Conservation (phyloP, 768 basidiomycete genomes). For the Mycena amicta region DNA sequence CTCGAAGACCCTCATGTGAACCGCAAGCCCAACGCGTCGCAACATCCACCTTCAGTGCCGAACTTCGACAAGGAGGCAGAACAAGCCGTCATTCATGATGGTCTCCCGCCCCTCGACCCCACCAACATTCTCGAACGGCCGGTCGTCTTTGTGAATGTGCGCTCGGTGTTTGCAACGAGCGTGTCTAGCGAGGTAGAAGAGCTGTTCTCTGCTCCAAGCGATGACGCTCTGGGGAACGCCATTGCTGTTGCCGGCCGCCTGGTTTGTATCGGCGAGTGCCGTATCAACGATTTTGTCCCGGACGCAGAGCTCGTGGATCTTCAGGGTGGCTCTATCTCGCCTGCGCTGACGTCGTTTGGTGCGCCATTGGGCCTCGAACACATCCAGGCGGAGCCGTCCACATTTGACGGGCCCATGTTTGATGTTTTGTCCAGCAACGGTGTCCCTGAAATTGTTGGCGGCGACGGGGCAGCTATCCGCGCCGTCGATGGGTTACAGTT, state of each 20-base stretch:
- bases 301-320: neutral
- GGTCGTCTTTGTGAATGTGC: conserved; percentile 60
- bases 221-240: conserved; percentile 23
- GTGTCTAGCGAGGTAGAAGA: neutral
- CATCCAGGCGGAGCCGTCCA: conserved; percentile 66
- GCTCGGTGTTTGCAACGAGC: conserved; percentile 34
- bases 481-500: conserved; percentile 70
- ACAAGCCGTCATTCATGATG: conserved; percentile 65
- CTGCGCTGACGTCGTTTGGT: conserved; percentile 69
- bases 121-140: conserved; percentile 37
- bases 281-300: neutral
- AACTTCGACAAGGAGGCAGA: conserved; percentile 71
- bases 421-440: conserved; percentile 47
- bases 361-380: conserved; percentile 67
- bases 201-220: neutral
- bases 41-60: conserved; percentile 58
- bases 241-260: neutral
- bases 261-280: neutral
- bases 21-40: conserved; percentile 52
- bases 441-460: conserved; percentile 40
- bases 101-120: conserved; percentile 70
- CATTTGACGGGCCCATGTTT: conserved; percentile 63
- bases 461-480: conserved; percentile 45
- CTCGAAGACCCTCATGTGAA: conserved; percentile 48
- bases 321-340: conserved; percentile 22